Evolutionary conservation across 2,329 filamentous ascomycete species (phyloP), one percentile per base, ranked within the genome.

Genomic region (Colletotrichum somersetense): DNA sequence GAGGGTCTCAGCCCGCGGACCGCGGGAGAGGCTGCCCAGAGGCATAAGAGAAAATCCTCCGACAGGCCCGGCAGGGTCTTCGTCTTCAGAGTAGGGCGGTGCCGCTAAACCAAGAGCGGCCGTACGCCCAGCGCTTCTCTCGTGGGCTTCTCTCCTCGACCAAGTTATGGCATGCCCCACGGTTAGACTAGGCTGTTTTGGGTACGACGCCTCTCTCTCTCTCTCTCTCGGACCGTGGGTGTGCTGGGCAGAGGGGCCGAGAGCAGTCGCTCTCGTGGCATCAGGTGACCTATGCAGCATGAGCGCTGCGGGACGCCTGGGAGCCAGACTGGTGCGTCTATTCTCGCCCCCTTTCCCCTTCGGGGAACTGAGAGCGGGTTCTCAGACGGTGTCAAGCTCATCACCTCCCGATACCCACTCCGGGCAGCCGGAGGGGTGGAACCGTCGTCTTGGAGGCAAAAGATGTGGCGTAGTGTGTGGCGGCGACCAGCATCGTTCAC

Each of bases 1-100:
- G 42, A 16, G 7, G 44, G 50, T 23, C 23, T 30, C 50, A 63
- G 20, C 40, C 23, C 55, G 46, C 26, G 52, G 52, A 56, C 8
- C 62, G 42, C 62, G 62, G 40, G 52, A 65, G 52, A n/a, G 30
- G 30, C 30, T 30, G 4, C 30, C 30, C 30, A 30, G 30, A 30
- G 62, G 30, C 62, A 53, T 44, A 38, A 33, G 16, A 16, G 18
- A 67, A 71, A 71, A 71, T 57, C 7, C 38, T 48, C 46, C 46
- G 46, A 48, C 20, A n/a, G 46, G 46, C 44, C 64, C 65, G 68
- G 68, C 57, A 68, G 57, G 68, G 35, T 52, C n/a, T 16, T 48
- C 40, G 44, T 50, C 35, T 26, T 20, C 12, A 26, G 40, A 20
- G 8, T 33, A 35, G 30, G 11, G 23, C 44, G 20, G 20, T 12